These are phyloP conservation scores for Nemania serpens DNA, from an alignment of 2,329 filamentous ascomycete species.

Conservation along the genomic window DNA sequence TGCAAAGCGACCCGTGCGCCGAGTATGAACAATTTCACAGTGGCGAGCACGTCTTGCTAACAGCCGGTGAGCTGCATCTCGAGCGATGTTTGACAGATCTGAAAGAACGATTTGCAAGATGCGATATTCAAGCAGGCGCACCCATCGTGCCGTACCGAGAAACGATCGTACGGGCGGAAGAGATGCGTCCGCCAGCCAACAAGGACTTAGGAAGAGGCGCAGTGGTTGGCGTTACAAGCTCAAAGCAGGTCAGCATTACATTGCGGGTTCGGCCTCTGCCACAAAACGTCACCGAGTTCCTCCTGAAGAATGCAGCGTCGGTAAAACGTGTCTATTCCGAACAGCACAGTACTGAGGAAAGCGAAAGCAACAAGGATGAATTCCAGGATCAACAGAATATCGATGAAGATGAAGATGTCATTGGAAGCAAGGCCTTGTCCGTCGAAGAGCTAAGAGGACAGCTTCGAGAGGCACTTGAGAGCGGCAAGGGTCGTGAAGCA, in stretches of 20 bases:
- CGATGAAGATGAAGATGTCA: conserved; percentile 61
- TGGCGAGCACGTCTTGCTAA: conserved; percentile 93
- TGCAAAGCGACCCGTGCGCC: conserved; percentile 94
- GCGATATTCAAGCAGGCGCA: conserved; percentile 91
- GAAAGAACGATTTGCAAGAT: conserved; percentile 87
- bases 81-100: conserved; percentile 94
- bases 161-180: conserved; percentile 82
- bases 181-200: conserved; percentile 89
- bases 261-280: conserved; percentile 82
- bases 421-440: conserved; percentile 66
- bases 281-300: conserved; percentile 77
- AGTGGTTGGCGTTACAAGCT: conserved; percentile 75
- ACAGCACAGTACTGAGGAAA: conserved; percentile 56
- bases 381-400: conserved; percentile 46
- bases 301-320: conserved; percentile 77
- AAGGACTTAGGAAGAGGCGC: conserved; percentile 85
- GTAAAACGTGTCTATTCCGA: conserved; percentile 82
- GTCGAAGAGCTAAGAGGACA: conserved; percentile 77
- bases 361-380: conserved; percentile 36
- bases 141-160: conserved; percentile 96
- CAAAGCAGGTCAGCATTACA: conserved; percentile 81
- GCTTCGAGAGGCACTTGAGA: conserved; percentile 70
- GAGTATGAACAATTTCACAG: conserved; percentile 92
- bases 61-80: conserved; percentile 91
- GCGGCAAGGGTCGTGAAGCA: conserved; percentile 72